Base-by-base conservation (phyloP, 1,284 basidiomycete genomes). In the Cronartium ribicola region DNA sequence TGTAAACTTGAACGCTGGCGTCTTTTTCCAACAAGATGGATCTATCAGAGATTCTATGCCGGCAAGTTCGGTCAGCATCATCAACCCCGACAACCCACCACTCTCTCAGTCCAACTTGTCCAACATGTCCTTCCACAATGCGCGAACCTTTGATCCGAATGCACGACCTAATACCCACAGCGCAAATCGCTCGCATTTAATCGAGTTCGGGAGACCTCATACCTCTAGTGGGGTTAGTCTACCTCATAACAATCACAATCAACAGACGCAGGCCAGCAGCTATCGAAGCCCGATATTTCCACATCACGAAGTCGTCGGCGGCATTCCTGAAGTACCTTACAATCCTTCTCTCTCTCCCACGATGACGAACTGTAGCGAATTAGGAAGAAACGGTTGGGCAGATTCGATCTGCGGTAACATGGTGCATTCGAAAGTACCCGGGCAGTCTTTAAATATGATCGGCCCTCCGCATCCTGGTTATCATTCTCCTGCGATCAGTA, bases 161-260 rank as follows among this genome's bases (percentile, higher is more conserved):
- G 22, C 22, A 5, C 48, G 48, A 14, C 48, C 48, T 5, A 51
- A 51, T 51, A 51, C 48, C 22, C 48, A 51, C 17, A 51, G 48
- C 10, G 22, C 48, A 14, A 51, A 51, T 61, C 37, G 22, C 14
- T 7, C 59, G 7, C 62, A n/a, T 41, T 22, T 8, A 41, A 59
- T 73, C 46, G 63, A 66, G 37, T 73, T 66, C 44, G 51, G 40
- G 11, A 43, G 69, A 22, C 70, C 70, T 29, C 70, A 73, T 73
- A 73, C 70, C 29, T 73, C 70, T 22, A 73, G 63, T 59, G 70
- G 70, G 13, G 41, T 73, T 36, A 59, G n/a, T 29, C 37, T 65
- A 40, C 46, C 57, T 48, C 48, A 61, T 48, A 60, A 60, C 3
- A 36, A 69, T 69, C 61, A 64, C 14, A 48, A 60, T 44, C 59